Evolutionary conservation across 2,329 filamentous ascomycete species (phyloP), one percentile per base, ranked within the genome.

Genomic region (Salinomyces thailandicus): DNA sequence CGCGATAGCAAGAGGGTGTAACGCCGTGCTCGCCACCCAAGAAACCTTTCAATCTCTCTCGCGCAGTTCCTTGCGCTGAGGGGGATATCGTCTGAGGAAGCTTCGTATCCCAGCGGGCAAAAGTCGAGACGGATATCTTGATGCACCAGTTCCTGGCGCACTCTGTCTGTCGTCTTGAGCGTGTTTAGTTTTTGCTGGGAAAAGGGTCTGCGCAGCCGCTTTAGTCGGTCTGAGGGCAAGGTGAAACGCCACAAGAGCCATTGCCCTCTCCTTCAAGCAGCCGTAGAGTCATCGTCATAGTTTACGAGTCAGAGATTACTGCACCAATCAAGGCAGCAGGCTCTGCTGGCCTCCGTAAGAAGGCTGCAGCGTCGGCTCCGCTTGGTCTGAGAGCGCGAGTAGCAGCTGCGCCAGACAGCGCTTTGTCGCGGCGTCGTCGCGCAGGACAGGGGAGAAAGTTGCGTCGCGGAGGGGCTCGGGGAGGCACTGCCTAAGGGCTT

Each of bases 391-490:
- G 37, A 98, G 75, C 58, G 96, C 96, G 65, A 96, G 93, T 42
- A 96, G 72, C 6, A 98, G 77, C 63, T 96, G 91, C n/a, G 87
- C 85, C 20, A 98, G 79, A 61, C 91, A 98, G 41, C 91, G 81
- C 69, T 98, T 98, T 0, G 91, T 98, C 1, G 91, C 91, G 11
- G 91, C 91, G 57, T 98, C 91, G 55, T 98, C 91, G 40, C 91
- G 83, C 20, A 98, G 78, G 30, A 98, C 91, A 0, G 87, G 89
- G 6, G 86, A 93, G 61, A 98, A 98, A 2, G 91, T 98, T 5
- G 89, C 87, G 59, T 98, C 91, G 32, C 91, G 82, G n/a, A 98
- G 78, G n/a, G 91, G 91, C 55, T 98, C 91, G 0, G 91, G 91
- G 9, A 98, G 79, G 56, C 91, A 98, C 62, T 98, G 91, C 28